Conservation (phyloP, 768 basidiomycete genomes). For the Xanthoconium stramineum region DNA sequence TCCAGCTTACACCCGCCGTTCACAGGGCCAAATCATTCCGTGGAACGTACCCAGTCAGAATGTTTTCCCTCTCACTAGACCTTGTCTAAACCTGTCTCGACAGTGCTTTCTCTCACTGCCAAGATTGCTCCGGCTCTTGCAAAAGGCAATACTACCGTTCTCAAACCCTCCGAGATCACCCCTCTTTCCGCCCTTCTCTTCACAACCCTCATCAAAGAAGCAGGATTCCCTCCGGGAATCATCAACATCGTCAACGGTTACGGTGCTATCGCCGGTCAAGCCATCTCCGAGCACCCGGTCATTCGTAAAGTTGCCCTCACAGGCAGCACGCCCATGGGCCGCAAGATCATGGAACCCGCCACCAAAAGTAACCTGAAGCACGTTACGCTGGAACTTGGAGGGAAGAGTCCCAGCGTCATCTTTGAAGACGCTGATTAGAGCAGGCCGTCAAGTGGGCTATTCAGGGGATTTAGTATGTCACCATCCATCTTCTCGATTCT, state of each 20-base stretch:
- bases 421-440: conserved; percentile 11
- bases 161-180: conserved; percentile 13
- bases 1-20: background rate
- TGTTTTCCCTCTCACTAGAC: background rate
- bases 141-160: conserved; percentile 8
- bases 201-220: conserved; percentile 1
- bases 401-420: conserved; percentile 12
- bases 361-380: conserved; percentile 12
- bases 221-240: conserved; percentile 9
- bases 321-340: conserved; percentile 8
- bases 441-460: conserved; percentile 12
- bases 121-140: conserved; percentile 11
- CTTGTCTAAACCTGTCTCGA: background rate
- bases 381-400: conserved; percentile 10
- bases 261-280: conserved; percentile 7
- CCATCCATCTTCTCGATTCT: background rate
- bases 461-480: conserved; percentile 8
- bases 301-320: conserved; percentile 11
- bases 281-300: conserved; percentile 7
- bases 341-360: conserved; percentile 12
- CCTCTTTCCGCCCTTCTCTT: conserved; percentile 9
- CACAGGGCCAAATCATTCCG: conserved; percentile 12
- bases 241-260: conserved; percentile 8
- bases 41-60: conserved; percentile 9
- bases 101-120: conserved; percentile 9